A percentile compares a stretch with the other conserved stretches of the same genome.
phyloP scores from a whole-genome alignment of 306 rosid genomes.

The Lathyrus oleraceus region DNA sequence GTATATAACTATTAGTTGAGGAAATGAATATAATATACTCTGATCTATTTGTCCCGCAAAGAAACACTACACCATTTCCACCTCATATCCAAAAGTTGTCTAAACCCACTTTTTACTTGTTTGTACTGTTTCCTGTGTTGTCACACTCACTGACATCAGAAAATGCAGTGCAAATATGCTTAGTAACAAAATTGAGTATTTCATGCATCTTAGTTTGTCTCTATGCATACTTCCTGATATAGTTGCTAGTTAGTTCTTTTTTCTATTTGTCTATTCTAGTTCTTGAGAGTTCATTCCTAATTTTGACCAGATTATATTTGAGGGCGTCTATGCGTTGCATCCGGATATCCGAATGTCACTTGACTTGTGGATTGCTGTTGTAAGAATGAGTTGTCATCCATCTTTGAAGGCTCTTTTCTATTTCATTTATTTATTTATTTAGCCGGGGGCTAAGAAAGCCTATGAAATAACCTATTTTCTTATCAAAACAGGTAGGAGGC shows the following conservation, averaged over 20 bases:
- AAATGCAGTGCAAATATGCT: constrained; percentile 17
- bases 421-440: constrained; percentile 22
- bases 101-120: constrained; percentile 16
- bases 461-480: constrained; percentile 27
- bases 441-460: constrained; percentile 26
- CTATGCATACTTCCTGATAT: constrained; percentile 30
- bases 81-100: constrained; percentile 18
- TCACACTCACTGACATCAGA: constrained; percentile 22
- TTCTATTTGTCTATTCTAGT: constrained; percentile 25
- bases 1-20: not conserved
- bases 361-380: constrained; percentile 97
- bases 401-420: constrained; percentile 18
- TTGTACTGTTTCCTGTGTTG: constrained; percentile 8
- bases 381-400: constrained; percentile 50
- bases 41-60: constrained; percentile 23
- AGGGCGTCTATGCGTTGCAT: constrained; percentile 99
- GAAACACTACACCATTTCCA: constrained; percentile 11
- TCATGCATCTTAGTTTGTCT: constrained; percentile 18
- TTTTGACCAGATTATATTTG: constrained; percentile 80
- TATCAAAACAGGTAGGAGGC: constrained; percentile 84
- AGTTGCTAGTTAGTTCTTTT: constrained; percentile 21
- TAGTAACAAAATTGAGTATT: constrained; percentile 18
- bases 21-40: constrained; percentile 4
- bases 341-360: constrained; percentile 90
- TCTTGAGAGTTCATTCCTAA: constrained; percentile 30